phyloP scores from a whole-genome alignment of 148 eudicot genomes.

The Cornus kousa region DNA sequence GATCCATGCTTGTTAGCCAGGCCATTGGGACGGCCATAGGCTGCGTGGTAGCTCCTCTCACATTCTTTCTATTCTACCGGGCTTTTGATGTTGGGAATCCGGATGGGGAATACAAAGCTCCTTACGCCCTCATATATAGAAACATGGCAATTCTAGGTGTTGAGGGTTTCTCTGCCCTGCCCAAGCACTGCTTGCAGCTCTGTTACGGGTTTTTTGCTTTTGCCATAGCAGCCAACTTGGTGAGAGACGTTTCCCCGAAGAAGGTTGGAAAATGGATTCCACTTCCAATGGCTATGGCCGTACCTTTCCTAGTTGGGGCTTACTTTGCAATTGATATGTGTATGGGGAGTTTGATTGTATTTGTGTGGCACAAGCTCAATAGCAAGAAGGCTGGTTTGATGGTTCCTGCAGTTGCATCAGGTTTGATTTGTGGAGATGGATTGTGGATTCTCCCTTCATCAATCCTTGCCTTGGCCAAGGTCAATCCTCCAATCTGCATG shows the following conservation, averaged over 20 bases:
- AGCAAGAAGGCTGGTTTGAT: slow-evolving; percentile 56
- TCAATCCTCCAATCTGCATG: slow-evolving; percentile 87
- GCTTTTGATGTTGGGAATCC: slow-evolving; percentile 84
- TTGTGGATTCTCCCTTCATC: slow-evolving; percentile 84
- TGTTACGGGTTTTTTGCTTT: slow-evolving; percentile 70
- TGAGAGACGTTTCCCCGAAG: slow-evolving; percentile 46
- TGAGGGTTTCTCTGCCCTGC: slow-evolving; percentile 84
- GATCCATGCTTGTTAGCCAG: slow-evolving; percentile 86
- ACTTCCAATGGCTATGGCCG: slow-evolving; percentile 92
- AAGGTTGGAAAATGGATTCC: slow-evolving; percentile 60
- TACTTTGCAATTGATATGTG: slow-evolving; percentile 90
- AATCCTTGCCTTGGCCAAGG: slow-evolving; percentile 58
- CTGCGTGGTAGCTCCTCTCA: slow-evolving; percentile 72
- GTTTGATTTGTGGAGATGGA: slow-evolving; percentile 90
- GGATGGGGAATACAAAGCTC: slow-evolving; percentile 76
- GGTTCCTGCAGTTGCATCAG: slow-evolving; percentile 90
- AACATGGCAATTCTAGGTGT: slow-evolving; percentile 91
- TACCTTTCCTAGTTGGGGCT: slow-evolving; percentile 87
- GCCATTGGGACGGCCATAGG: slow-evolving; percentile 84
- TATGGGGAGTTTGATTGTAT: slow-evolving; percentile 69
- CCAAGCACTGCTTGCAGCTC: slow-evolving; percentile 78
- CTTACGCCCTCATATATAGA: slow-evolving; percentile 73
- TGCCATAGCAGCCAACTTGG: slow-evolving; percentile 58
- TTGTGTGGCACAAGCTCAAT: slow-evolving; percentile 54
- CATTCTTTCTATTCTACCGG: slow-evolving; percentile 69